Evolutionary conservation across 208 protist species (phyloP).

Genomic region (Trypanosoma vivax): DNA sequence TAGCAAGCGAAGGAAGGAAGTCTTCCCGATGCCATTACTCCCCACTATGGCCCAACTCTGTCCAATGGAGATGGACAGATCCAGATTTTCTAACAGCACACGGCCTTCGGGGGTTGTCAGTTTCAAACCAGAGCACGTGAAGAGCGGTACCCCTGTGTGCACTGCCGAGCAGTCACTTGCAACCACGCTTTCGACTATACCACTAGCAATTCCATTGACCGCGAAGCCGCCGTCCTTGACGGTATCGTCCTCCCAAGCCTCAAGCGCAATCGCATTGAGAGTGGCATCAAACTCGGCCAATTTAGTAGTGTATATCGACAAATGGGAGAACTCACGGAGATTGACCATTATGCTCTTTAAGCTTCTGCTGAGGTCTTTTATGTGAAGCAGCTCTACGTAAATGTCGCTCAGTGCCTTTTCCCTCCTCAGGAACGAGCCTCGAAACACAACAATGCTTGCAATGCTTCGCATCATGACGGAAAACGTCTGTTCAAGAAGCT

Average conservation of each 20-base stretch:
- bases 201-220: too few relatives aligned
- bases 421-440: not conserved
- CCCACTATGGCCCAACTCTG: slow-evolving; percentile 82
- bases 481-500: slow-evolving; percentile 64
- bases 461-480: slow-evolving; percentile 50
- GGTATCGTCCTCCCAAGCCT: slow-evolving; percentile 22
- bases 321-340: slow-evolving; percentile 80
- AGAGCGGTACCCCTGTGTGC: slow-evolving; percentile 12
- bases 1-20: slow-evolving; percentile 78
- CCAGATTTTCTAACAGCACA: slow-evolving; percentile 53
- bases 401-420: slow-evolving; percentile 48
- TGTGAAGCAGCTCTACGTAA: slow-evolving; percentile 72
- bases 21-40: slow-evolving; percentile 84
- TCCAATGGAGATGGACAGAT: slow-evolving; percentile 40
- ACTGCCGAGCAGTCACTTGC: slow-evolving; percentile 7
- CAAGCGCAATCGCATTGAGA: slow-evolving; percentile 59
- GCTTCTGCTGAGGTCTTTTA: slow-evolving; percentile 73
- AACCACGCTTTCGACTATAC: too few relatives aligned
- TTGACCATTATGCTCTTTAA: slow-evolving; percentile 84
- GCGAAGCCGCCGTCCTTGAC: too few relatives aligned
- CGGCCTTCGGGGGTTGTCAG: slow-evolving; percentile 55
- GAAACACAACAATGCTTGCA: slow-evolving; percentile 60
- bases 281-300: slow-evolving; percentile 75
- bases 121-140: slow-evolving; percentile 52
- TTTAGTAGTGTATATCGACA: slow-evolving; percentile 72